These are phyloP conservation scores for Ceratocystiopsis sp. DNA, from an alignment of 2,329 filamentous ascomycete species.

Conservation along the genomic window DNA sequence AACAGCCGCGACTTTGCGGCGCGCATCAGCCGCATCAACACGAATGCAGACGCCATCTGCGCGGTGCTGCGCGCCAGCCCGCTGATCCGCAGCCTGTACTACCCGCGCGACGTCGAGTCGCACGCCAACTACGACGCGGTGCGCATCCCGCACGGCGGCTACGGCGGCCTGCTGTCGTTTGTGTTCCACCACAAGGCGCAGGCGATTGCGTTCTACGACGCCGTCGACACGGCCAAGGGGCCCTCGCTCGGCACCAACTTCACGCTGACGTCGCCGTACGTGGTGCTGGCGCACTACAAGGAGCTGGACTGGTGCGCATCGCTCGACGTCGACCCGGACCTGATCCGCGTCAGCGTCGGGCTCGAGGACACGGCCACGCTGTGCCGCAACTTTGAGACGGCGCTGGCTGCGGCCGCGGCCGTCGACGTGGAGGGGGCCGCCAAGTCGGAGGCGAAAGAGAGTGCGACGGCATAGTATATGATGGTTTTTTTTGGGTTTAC, in stretches of 20 bases:
- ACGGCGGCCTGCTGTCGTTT: conserved; percentile 76
- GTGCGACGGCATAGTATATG: too few species aligned
- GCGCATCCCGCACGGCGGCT: conserved; percentile 59
- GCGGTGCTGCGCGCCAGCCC: conserved; percentile 45
- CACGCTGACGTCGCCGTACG: conserved; percentile 80
- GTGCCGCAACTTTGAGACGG: conserved; percentile 43
- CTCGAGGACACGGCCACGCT: conserved; percentile 62
- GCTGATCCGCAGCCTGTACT: conserved; percentile 63
- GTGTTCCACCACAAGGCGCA: conserved; percentile 56
- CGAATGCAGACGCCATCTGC: conserved; percentile 70
- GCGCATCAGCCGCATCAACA: conserved; percentile 70
- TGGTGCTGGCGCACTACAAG: conserved; percentile 75
- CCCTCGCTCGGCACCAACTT: conserved; percentile 95
- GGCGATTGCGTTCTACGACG: conserved; percentile 71
- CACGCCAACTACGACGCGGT: conserved; percentile 50
- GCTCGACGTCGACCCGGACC: conserved; percentile 63
- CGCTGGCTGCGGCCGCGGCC: conserved; percentile 43
- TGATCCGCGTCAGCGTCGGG: conserved; percentile 79
- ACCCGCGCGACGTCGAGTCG: conserved; percentile 57
- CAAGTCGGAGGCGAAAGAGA: too few species aligned
- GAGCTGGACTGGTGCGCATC: conserved; percentile 82
- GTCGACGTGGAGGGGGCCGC: neutral
- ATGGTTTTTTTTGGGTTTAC: too few species aligned
- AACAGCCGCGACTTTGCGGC: conserved; percentile 85
- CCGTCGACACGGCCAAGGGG: conserved; percentile 75